Conservation (phyloP, 2,329 filamentous ascomycete genomes). For the Albifimbria verrucaria region DNA sequence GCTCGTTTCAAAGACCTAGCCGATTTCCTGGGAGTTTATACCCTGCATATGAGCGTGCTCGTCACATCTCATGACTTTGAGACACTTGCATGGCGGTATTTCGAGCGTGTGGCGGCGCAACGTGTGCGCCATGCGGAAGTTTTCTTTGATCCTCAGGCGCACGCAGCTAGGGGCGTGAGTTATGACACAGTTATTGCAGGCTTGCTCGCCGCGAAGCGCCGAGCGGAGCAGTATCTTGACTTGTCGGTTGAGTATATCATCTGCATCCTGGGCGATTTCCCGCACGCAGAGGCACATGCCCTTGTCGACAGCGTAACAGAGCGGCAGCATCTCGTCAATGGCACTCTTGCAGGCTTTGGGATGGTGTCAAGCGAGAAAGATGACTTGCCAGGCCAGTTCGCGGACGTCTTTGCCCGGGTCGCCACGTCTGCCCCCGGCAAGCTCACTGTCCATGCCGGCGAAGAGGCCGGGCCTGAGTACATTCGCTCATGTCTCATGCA, state of each 20-base stretch:
- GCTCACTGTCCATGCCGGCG: conserved; percentile 72
- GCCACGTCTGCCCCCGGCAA: conserved; percentile 51
- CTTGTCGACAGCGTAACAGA: conserved; percentile 24
- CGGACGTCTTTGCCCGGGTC: conserved; percentile 50
- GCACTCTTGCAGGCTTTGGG: conserved; percentile 60
- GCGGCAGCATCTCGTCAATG: conserved; percentile 43
- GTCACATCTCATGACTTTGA: conserved; percentile 66
- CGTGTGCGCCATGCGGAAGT: conserved; percentile 71
- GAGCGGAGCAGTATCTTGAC: conserved; percentile 59
- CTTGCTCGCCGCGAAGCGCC: conserved; percentile 55
- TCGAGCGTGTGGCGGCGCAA: conserved; percentile 59
- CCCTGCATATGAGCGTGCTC: conserved; percentile 70
- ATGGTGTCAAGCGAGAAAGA: conserved; percentile 63
- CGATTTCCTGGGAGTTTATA: conserved; percentile 78
- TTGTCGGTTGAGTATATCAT: conserved; percentile 65
- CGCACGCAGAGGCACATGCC: conserved; percentile 52
- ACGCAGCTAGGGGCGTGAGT: conserved; percentile 59
- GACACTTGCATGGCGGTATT: conserved; percentile 69
- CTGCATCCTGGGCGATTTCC: conserved; percentile 70
- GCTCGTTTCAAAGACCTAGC: conserved; percentile 66
- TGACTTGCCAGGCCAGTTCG: conserved; percentile 58
- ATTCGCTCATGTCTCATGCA: conserved; percentile 61
- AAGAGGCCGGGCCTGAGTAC: conserved; percentile 68
- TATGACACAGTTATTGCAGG: conserved; percentile 64
- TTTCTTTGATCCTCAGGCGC: conserved; percentile 80